phyloP scores from a whole-genome alignment of 352 stramenopile species.

The Globisporangium uncinulatum region DNA sequence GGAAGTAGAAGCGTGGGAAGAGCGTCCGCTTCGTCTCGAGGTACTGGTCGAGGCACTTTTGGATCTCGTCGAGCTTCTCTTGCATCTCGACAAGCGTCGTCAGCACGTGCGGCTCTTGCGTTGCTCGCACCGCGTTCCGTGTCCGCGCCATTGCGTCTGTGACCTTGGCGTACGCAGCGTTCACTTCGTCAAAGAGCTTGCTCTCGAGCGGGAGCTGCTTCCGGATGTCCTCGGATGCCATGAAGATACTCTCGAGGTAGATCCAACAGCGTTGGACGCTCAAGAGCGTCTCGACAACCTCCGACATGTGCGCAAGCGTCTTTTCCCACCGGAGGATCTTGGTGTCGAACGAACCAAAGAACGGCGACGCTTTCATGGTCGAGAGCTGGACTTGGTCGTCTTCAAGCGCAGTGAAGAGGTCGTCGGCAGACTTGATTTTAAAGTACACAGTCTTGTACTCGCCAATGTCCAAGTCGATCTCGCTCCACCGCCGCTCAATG shows the following conservation, averaged over 20 bases:
- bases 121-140: slow-evolving; percentile 71
- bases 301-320: slow-evolving; percentile 76
- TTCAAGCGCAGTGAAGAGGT: slow-evolving; percentile 88
- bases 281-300: slow-evolving; percentile 88
- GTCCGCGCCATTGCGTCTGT: slow-evolving; percentile 73
- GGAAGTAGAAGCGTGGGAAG: slow-evolving; percentile 85
- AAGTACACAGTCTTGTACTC: slow-evolving; percentile 93
- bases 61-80: slow-evolving; percentile 83
- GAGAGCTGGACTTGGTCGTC: slow-evolving; percentile 91
- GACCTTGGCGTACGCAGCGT: slow-evolving; percentile 65
- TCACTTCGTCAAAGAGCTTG: slow-evolving; percentile 85
- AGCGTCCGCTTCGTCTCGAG: slow-evolving; percentile 85
- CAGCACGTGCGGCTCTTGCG: slow-evolving; percentile 52
- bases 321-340: slow-evolving; percentile 89
- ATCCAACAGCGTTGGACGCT: slow-evolving; percentile 93
- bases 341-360: slow-evolving; percentile 88
- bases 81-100: slow-evolving; percentile 75
- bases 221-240: slow-evolving; percentile 92
- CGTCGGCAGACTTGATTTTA: slow-evolving; percentile 89
- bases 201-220: slow-evolving; percentile 90
- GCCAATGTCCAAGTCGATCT: slow-evolving; percentile 87
- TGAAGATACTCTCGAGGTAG: slow-evolving; percentile 94
- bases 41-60: slow-evolving; percentile 86
- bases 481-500: slow-evolving; percentile 86
- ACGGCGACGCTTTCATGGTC: slow-evolving; percentile 92